A percentile compares a stretch with the other conserved stretches of the same genome.
Evolutionary conservation across 768 basidiomycete genomes (phyloP).

Genomic region (Boletus sp.): DNA sequence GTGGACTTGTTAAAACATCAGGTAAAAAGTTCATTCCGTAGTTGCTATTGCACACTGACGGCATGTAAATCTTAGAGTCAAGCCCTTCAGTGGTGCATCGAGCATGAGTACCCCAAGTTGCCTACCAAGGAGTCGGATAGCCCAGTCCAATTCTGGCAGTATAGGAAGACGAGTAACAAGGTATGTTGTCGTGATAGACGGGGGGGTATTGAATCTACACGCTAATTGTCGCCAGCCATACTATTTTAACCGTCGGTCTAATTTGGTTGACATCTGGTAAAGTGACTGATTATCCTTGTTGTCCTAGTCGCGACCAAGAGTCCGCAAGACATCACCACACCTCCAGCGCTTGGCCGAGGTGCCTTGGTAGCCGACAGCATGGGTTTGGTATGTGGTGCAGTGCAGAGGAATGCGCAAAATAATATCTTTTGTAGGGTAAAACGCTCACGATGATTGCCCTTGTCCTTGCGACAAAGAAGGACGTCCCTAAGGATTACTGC

Average conservation of each 20-base stretch:
- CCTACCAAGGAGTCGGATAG: slow-evolving; percentile 64
- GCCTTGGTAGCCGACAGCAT: slow-evolving; percentile 89
- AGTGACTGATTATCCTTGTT: not conserved
- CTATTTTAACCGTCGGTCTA: slow-evolving; percentile 61
- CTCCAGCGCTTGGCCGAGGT: slow-evolving; percentile 73
- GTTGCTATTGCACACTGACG: not conserved
- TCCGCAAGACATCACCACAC: slow-evolving; percentile 51
- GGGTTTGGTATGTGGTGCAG: slow-evolving; percentile 48
- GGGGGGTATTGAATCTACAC: not conserved
- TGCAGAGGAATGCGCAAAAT: not conserved
- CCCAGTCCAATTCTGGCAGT: slow-evolving; percentile 89
- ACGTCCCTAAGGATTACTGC: slow-evolving; percentile 52
- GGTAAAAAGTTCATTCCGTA: slow-evolving; percentile 34
- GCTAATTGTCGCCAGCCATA: slow-evolving; percentile 39
- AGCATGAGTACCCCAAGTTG: slow-evolving; percentile 71
- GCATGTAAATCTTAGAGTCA: slow-evolving; percentile 50
- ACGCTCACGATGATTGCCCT: slow-evolving; percentile 86
- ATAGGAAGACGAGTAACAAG: slow-evolving; percentile 52
- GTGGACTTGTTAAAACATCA: slow-evolving; percentile 83
- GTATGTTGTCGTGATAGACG: slow-evolving; percentile 33
- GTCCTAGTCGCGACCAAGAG: slow-evolving; percentile 73
- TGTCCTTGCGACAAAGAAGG: slow-evolving; percentile 70
- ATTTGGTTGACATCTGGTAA: not conserved
- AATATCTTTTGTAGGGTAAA: slow-evolving; percentile 60
- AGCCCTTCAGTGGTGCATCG: slow-evolving; percentile 83